Evolutionary conservation across 768 basidiomycete species (phyloP).

Genomic region (Tulasnella sp.): DNA sequence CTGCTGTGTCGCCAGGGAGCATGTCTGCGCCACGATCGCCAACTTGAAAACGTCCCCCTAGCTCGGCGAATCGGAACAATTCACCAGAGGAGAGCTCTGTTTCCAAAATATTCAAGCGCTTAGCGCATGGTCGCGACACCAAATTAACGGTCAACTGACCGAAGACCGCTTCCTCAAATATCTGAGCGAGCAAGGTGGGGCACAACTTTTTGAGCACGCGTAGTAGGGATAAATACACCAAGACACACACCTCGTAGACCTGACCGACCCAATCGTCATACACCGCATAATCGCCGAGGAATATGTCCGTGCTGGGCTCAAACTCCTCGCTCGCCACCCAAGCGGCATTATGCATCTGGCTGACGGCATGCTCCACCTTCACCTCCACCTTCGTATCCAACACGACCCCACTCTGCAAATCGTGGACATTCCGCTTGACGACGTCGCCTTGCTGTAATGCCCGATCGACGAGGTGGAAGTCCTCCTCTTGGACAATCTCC

Average conservation of each 20-base stretch:
- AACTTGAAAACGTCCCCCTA: slow-evolving; percentile 62
- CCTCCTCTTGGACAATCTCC: slow-evolving; percentile 61
- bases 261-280: slow-evolving; percentile 85
- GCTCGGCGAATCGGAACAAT: slow-evolving; percentile 64
- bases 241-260: slow-evolving; percentile 69
- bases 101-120: background rate
- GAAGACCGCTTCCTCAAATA: slow-evolving; percentile 73
- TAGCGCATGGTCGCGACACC: background rate
- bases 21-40: slow-evolving; percentile 51
- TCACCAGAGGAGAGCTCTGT: slow-evolving; percentile 47
- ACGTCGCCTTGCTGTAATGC: slow-evolving; percentile 68
- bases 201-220: too few species aligned
- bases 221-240: too few species aligned
- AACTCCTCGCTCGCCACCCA: slow-evolving; percentile 57
- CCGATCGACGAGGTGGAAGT: slow-evolving; percentile 64
- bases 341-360: slow-evolving; percentile 41
- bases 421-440: slow-evolving; percentile 67
- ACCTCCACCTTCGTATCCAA: slow-evolving; percentile 49
- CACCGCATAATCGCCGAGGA: slow-evolving; percentile 66
- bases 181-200: too few species aligned
- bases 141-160: background rate
- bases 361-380: slow-evolving; percentile 68
- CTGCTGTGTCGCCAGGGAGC: slow-evolving; percentile 1
- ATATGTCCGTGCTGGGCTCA: slow-evolving; percentile 46
- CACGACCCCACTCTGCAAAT: slow-evolving; percentile 67